These are phyloP conservation scores for Xylaria sp. DNA, from an alignment of 2,329 filamentous ascomycete species.

Conservation along the genomic window DNA sequence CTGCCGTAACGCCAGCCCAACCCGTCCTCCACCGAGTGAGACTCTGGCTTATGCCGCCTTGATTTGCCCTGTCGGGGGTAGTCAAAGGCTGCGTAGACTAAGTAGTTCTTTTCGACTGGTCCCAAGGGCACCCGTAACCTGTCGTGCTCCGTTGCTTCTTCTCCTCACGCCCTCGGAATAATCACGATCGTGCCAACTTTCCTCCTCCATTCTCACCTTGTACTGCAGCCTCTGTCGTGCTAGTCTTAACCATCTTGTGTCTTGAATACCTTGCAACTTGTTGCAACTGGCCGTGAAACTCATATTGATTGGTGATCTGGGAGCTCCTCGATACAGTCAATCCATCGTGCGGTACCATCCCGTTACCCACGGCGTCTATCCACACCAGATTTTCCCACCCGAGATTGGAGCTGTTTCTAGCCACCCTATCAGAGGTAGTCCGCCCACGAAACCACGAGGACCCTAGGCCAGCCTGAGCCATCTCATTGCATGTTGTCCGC, in stretches of 20 bases:
- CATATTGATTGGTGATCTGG: conserved; percentile 33
- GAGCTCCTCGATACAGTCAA: conserved; percentile 34
- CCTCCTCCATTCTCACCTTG: background rate
- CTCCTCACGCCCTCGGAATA: conserved; percentile 3
- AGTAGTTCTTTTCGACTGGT: background rate
- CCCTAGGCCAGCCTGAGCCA: conserved; percentile 48
- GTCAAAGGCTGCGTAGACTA: background rate
- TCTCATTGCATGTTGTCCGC: conserved; percentile 46
- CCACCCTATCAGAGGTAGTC: conserved; percentile 52
- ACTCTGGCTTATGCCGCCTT: conserved; percentile 10
- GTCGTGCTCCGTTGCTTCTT: background rate
- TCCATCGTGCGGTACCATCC: conserved; percentile 43
- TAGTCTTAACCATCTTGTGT: background rate
- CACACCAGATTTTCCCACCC: conserved; percentile 47
- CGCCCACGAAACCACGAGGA: conserved; percentile 42
- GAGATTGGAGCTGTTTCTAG: conserved; percentile 45
- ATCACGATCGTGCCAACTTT: background rate
- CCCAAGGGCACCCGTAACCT: background rate
- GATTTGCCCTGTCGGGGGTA: conserved; percentile 1
- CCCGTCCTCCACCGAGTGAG: conserved; percentile 13
- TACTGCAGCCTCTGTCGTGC: conserved; percentile 6
- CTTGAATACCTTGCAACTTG: conserved; percentile 32
- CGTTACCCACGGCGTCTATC: conserved; percentile 53
- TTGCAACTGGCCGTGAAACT: conserved; percentile 28
- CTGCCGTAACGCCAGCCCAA: conserved; percentile 6